Percentiles rank a stretch among this genome's conserved stretches.
Conservation (phyloP, 2,329 filamentous ascomycete species). For the Diaporthe capsici region DNA sequence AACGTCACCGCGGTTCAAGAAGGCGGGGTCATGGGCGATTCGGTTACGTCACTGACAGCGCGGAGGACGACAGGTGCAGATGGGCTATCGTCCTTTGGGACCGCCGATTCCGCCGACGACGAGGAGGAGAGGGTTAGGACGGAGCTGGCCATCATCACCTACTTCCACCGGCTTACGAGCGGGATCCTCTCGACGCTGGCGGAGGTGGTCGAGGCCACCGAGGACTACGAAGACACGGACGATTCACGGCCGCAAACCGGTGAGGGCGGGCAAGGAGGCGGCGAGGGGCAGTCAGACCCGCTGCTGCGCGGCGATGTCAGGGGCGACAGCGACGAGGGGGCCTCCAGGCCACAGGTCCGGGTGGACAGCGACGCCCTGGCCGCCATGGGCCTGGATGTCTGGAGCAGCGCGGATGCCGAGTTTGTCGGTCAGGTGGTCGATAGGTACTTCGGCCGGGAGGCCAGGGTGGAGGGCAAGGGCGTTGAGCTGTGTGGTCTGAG, state of each 20-base stretch:
- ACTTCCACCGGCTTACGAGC: slow-evolving; percentile 83
- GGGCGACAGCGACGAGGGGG: slow-evolving; percentile 52
- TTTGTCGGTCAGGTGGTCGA: slow-evolving; percentile 75
- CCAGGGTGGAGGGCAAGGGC: slow-evolving; percentile 76
- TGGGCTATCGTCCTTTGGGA: slow-evolving; percentile 40
- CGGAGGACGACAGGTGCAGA: slow-evolving; percentile 47
- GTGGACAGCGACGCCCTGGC: slow-evolving; percentile 76
- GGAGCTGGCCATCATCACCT: slow-evolving; percentile 82
- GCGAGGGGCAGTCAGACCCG: slow-evolving; percentile 46
- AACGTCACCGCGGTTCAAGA: slow-evolving; percentile 47
- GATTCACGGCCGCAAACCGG: slow-evolving; percentile 51
- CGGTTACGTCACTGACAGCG: slow-evolving; percentile 60
- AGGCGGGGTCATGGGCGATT: slow-evolving; percentile 56
- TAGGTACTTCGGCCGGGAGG: slow-evolving; percentile 76
- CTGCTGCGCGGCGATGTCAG: slow-evolving; percentile 35
- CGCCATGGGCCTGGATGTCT: slow-evolving; percentile 82
- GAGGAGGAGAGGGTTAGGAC: slow-evolving; percentile 64
- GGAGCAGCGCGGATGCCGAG: slow-evolving; percentile 78
- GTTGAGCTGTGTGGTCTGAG: slow-evolving; percentile 81
- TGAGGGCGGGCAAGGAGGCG: slow-evolving; percentile 44
- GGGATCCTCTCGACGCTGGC: slow-evolving; percentile 74
- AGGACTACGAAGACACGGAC: slow-evolving; percentile 56
- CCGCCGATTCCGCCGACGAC: slow-evolving; percentile 48
- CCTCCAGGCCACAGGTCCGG: slow-evolving; percentile 60
- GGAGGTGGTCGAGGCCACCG: slow-evolving; percentile 68